A percentile compares a stretch with the other conserved stretches of the same genome.
These are phyloP conservation scores for Colletotrichum magnum DNA, from an alignment of 2,329 filamentous ascomycete species.

Conservation along the genomic window DNA sequence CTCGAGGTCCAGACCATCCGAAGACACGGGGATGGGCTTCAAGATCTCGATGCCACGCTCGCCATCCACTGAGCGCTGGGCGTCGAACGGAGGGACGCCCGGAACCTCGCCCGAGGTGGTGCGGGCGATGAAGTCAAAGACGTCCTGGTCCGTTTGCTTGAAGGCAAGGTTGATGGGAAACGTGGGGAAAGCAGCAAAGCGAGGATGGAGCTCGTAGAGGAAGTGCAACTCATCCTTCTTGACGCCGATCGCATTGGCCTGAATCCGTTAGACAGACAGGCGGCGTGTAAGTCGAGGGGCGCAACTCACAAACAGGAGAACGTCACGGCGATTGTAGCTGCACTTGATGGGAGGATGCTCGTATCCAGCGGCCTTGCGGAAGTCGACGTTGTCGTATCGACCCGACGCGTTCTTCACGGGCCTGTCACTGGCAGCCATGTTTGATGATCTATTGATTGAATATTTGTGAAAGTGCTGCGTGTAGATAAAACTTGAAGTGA, in stretches of 20 bases:
- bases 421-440: constrained; percentile 44
- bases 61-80: constrained; percentile 57
- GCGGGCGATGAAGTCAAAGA: constrained; percentile 57
- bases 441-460: neutral
- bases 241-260: constrained; percentile 57
- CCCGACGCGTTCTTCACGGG: constrained; percentile 54
- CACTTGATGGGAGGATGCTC: constrained; percentile 55
- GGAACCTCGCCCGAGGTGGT: constrained; percentile 53
- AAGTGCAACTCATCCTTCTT: constrained; percentile 58
- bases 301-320: constrained; percentile 54
- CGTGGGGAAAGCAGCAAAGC: constrained; percentile 61
- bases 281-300: neutral
- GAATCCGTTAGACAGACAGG: neutral
- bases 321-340: constrained; percentile 59
- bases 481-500: neutral
- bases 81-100: constrained; percentile 56
- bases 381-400: constrained; percentile 58
- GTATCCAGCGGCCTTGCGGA: constrained; percentile 54
- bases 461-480: neutral
- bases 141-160: constrained; percentile 61
- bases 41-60: constrained; percentile 57
- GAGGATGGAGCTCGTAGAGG: constrained; percentile 59
- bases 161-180: constrained; percentile 61
- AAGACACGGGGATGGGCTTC: constrained; percentile 52
- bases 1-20: constrained; percentile 54